These are phyloP conservation scores for Berberis thunbergii DNA, from an alignment of 164 flowering plant species.

Conservation along the genomic window DNA sequence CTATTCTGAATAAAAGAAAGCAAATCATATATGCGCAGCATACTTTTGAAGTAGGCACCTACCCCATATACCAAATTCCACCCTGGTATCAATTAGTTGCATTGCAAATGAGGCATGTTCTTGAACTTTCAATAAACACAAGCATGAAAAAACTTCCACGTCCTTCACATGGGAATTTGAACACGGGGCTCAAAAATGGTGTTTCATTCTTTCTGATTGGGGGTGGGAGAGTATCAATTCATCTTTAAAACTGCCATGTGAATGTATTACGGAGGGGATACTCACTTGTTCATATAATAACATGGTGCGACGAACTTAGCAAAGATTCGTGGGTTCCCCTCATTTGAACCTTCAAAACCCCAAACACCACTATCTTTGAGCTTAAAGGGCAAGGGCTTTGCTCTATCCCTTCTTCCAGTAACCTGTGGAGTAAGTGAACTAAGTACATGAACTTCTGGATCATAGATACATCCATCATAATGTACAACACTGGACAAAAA, in stretches of 20 bases:
- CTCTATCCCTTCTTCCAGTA: conserved; percentile 95
- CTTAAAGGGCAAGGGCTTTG: conserved; percentile 89
- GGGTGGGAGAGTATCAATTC: too few relatives aligned
- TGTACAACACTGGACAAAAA: background rate
- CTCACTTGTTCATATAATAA: conserved; percentile 77
- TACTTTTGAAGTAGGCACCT: too few relatives aligned
- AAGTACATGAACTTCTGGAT: background rate
- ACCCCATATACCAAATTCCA: too few relatives aligned
- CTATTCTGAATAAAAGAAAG: conserved; percentile 44
- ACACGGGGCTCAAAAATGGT: too few relatives aligned
- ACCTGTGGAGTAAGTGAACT: conserved; percentile 39
- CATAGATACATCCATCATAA: background rate
- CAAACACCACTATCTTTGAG: conserved; percentile 68
- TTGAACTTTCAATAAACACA: too few relatives aligned
- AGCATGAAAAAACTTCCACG: too few relatives aligned
- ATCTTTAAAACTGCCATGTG: background rate
- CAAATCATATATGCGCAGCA: background rate
- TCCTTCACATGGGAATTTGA: too few relatives aligned
- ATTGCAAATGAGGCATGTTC: too few relatives aligned
- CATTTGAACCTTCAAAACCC: conserved; percentile 91
- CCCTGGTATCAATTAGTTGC: too few relatives aligned
- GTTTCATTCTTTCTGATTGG: too few relatives aligned
- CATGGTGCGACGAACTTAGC: conserved; percentile 88
- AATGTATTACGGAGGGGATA: background rate
- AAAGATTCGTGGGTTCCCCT: conserved; percentile 75